Percentiles rank a stretch among this genome's conserved stretches.
Evolutionary conservation across 2,329 filamentous ascomycete genomes (phyloP).

Genomic region (Epichloe glyceriae): DNA sequence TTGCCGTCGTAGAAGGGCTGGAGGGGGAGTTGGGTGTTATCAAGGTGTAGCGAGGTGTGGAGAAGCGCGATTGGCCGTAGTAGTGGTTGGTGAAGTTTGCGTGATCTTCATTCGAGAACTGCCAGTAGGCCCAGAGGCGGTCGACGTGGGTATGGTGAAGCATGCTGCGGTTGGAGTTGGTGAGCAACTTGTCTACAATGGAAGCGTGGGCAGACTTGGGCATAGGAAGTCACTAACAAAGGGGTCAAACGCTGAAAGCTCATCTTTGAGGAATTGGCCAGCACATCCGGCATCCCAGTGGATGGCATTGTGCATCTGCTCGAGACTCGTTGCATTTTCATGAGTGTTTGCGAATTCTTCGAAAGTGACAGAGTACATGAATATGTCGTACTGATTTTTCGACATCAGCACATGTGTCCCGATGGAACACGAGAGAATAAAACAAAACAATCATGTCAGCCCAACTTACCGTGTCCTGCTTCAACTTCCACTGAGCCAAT

Average conservation of each 20-base stretch:
- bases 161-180: slow-evolving; percentile 17
- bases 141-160: slow-evolving; percentile 47
- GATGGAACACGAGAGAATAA: not conserved
- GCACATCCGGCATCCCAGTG: slow-evolving; percentile 29
- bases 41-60: slow-evolving; percentile 24
- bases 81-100: slow-evolving; percentile 31
- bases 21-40: slow-evolving; percentile 32
- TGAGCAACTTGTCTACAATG: not conserved
- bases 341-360: slow-evolving; percentile 22
- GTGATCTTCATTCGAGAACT: too few relatives aligned
- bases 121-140: slow-evolving; percentile 44
- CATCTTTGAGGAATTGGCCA: slow-evolving; percentile 26
- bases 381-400: slow-evolving; percentile 24
- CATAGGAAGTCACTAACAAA: slow-evolving; percentile 23
- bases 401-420: not conserved
- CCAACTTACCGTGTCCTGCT: slow-evolving; percentile 27
- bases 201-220: not conserved
- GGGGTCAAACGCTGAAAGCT: slow-evolving; percentile 31
- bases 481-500: slow-evolving; percentile 22
- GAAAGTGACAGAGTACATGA: slow-evolving; percentile 24
- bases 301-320: slow-evolving; percentile 29
- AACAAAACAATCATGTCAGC: not conserved
- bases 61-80: slow-evolving; percentile 23
- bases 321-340: slow-evolving; percentile 25
- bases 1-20: slow-evolving; percentile 34